Conservation (phyloP, 768 basidiomycete genomes). For the Tylopilus balloui region DNA sequence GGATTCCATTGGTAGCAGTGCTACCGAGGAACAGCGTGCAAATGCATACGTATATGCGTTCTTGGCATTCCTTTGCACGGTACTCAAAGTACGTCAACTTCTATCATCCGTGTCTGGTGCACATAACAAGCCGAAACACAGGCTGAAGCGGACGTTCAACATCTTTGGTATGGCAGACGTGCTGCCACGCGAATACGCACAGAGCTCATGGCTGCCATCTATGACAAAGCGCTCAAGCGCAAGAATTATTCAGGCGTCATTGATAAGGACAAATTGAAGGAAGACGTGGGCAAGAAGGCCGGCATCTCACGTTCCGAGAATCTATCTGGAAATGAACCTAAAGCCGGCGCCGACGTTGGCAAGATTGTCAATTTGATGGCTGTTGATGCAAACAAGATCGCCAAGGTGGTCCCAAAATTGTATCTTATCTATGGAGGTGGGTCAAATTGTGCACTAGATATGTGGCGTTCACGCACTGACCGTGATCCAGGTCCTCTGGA, state of each 20-base stretch:
- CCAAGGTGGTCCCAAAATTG: conserved; percentile 48
- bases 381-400: conserved; percentile 63
- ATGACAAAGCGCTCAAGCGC: conserved; percentile 82
- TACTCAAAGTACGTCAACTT: conserved; percentile 21
- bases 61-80: conserved; percentile 60
- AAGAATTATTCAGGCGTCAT: conserved; percentile 80
- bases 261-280: conserved; percentile 40
- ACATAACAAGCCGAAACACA: conserved; percentile 16
- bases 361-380: conserved; percentile 92
- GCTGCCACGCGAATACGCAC: conserved; percentile 66
- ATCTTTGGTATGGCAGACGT: conserved; percentile 79
- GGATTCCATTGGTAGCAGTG: conserved; percentile 44
- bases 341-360: conserved; percentile 78
- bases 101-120: neutral
- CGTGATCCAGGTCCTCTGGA: conserved; percentile 60
- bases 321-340: conserved; percentile 43
- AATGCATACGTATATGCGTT: conserved; percentile 76
- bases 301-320: conserved; percentile 23
- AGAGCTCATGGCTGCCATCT: conserved; percentile 82
- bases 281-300: conserved; percentile 20
- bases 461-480: neutral
- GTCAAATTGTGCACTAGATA: neutral
- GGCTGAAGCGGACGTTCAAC: conserved; percentile 66
- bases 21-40: conserved; percentile 48
- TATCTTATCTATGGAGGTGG: conserved; percentile 68